phyloP scores from a whole-genome alignment of 2,329 filamentous ascomycete species.

The Hypocreales sp. region DNA sequence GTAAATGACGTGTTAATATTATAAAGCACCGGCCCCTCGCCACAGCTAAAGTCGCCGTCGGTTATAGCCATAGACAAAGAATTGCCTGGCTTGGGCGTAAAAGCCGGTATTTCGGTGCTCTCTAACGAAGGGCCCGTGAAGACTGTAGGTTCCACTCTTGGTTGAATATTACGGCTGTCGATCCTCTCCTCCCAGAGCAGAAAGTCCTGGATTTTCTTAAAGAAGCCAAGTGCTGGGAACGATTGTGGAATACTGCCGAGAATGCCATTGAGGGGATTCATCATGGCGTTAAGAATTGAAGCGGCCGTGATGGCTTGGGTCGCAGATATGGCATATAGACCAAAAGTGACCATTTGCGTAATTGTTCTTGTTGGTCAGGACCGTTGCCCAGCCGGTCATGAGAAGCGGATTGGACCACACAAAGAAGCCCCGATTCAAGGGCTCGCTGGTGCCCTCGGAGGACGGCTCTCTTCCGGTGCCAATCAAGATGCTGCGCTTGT shows the following conservation, averaged over 20 bases:
- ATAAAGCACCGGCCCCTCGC: constrained; percentile 9
- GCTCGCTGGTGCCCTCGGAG: constrained; percentile 31
- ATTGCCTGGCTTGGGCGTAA: constrained; percentile 1
- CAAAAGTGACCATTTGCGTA: too few relatives aligned
- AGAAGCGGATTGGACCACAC: constrained; percentile 27
- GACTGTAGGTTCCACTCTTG: neutral
- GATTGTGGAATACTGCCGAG: too few relatives aligned
- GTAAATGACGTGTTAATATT: constrained; percentile 12
- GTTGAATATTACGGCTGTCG: constrained; percentile 8
- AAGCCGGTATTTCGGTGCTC: constrained; percentile 3
- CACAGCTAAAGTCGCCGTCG: constrained; percentile 12
- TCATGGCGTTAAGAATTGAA: too few relatives aligned
- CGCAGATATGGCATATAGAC: too few relatives aligned
- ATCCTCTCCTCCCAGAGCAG: constrained; percentile 9
- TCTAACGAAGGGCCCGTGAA: constrained; percentile 1
- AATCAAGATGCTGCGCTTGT: constrained; percentile 15
- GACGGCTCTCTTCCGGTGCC: constrained; percentile 25
- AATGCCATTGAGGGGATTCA: too few relatives aligned
- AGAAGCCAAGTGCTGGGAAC: too few relatives aligned
- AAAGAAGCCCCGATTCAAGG: constrained; percentile 15
- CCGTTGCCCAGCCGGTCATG: constrained; percentile 26
- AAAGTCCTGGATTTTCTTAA: constrained; percentile 15
- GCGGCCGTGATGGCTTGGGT: too few relatives aligned
- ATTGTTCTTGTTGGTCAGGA: constrained; percentile 11
- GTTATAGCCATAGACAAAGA: constrained; percentile 6